Percentiles rank a stretch among this genome's conserved stretches.
These are phyloP conservation scores for Helicocarpus griseus DNA, from an alignment of 2,329 filamentous ascomycete species.

Conservation along the genomic window DNA sequence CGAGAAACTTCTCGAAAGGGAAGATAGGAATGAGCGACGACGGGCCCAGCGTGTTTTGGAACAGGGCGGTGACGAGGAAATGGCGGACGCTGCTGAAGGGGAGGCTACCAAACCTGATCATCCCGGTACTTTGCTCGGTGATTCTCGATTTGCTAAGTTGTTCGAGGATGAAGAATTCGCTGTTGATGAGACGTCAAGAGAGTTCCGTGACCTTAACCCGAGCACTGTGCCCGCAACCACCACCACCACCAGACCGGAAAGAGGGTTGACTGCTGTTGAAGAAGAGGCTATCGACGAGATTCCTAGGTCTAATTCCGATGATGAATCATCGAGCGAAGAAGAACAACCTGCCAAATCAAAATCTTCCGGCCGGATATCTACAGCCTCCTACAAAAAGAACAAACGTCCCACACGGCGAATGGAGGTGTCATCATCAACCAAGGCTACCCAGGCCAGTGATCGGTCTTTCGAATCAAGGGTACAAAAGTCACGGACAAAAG, in stretches of 20 bases:
- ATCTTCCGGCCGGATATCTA: constrained; percentile 41
- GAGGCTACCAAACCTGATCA: constrained; percentile 7
- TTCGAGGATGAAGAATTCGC: constrained; percentile 91
- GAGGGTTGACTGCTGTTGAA: constrained; percentile 53
- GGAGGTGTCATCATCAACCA: constrained; percentile 46
- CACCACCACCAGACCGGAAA: constrained; percentile 25
- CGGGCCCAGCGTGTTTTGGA: constrained; percentile 40
- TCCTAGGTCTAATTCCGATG: constrained; percentile 30
- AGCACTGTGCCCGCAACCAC: constrained; percentile 53
- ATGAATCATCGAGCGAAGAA: constrained; percentile 25
- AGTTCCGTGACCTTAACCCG: constrained; percentile 83
- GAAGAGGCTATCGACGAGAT: constrained; percentile 49
- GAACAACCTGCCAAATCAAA: constrained; percentile 20
- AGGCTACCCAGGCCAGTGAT: constrained; percentile 35
- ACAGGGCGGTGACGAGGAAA: constrained; percentile 46
- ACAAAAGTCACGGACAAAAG: constrained; percentile 31
- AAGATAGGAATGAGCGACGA: constrained; percentile 45
- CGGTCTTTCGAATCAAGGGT: constrained; percentile 51
- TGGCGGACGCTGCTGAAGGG: constrained; percentile 21
- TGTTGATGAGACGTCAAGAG: constrained; percentile 78
- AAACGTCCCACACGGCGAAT: constrained; percentile 44
- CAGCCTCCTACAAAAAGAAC: constrained; percentile 46
- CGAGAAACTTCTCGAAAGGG: constrained; percentile 51
- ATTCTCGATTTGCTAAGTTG: constrained; percentile 75
- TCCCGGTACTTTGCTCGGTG: constrained; percentile 56